Base-by-base conservation (phyloP, 495 filamentous ascomycete genomes). In the Aspergillus baeticus region DNA sequence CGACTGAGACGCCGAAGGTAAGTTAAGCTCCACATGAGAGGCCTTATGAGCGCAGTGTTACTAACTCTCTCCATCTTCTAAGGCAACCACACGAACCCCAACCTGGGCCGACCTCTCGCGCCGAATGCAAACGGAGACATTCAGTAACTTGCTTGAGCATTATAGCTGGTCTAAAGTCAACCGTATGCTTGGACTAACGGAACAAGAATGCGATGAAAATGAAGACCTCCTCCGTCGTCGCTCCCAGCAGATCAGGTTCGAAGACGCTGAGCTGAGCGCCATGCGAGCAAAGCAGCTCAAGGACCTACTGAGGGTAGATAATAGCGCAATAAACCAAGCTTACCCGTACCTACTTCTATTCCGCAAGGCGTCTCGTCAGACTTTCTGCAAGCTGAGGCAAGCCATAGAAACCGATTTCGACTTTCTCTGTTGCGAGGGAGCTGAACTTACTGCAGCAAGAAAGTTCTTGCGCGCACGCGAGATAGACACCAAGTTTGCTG, bases 91-190 rank as follows among this genome's bases (percentile, higher is more conserved):
- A 8, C 45, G 31, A 29, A 53, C 53, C 56, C 37, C 41, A 35
- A 6, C 31, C 62, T 50, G 76, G 77, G 42, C 42, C 21, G 71
- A 79, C 41, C 54, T 80, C 6, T 58, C 58, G 0, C 54, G 33
- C 8, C 59, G 62, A 2, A 57, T 79, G 20, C 67, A 72, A 56
- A 55, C 69, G 0, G 74, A 79, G 37, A 74, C 75, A 21, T 43
- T 70, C 11, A 54, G 65, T 11, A 74, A 69, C 37, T 58, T 74
- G 13, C 46, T 72, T n/a, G 51, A 64, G 14, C 31, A 20, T 10
- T 18, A 52, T 35, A 59, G 15, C 7, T 69, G 67, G 63, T n/a
- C 47, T 1, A 52, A 21, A 4, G 46, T 59, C 3, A 58, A 48
- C 36, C 33, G 37, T 3, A 56, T 63, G 56, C 66, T 80, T 21